Evolutionary conservation across 1,284 basidiomycete species (phyloP), one percentile per base, ranked within the genome.

Genomic region (Naganishia sp.): DNA sequence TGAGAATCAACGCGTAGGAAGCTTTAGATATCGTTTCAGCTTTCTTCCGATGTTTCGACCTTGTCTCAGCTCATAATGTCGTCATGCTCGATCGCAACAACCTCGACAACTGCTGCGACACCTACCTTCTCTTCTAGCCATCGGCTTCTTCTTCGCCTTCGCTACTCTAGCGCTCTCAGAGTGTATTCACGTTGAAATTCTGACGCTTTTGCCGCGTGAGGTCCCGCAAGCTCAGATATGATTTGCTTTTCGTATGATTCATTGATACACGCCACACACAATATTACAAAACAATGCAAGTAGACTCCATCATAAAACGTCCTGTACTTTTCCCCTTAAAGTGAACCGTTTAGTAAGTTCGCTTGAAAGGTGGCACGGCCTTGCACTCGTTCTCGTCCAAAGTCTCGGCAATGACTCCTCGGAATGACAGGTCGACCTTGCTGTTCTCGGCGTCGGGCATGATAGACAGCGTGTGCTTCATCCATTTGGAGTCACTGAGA

Each of bases 341-440:
- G n/a, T 32, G 21, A 45, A 18, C 17, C 31, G 17, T 47, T 46
- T 63, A 63, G 61, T 63, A 63, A n/a, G 51, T 54, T 63, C 61
- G 61, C 61, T 63, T 63, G 61, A 63, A 63, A 46, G 61, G 61
- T 46, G 80, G 80, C 46, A 81, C 80, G 23, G 79, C 71, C 77
- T 83, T 95, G 88, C 94, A 97, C 84, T 99, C 95, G 75, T 86
- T 88, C 83, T 95, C 92, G 77, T 99, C 94, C 42, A 99, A 85
- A 39, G 96, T 99, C 56, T 80, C 86, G 73, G 78, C 83, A 74
- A 92, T 94, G 68, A 99, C 96, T 32, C 78, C 78, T 71, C 96
- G 90, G 83, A 98, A 99, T 74, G 86, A 85, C 77, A 99, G 86
- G 62, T 89, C 88, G 70, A 98, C 94, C 67, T 93, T 87, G 23